phyloP scores from a whole-genome alignment of 1,284 basidiomycete genomes.

The Cutaneotrichosporon dermatis region DNA sequence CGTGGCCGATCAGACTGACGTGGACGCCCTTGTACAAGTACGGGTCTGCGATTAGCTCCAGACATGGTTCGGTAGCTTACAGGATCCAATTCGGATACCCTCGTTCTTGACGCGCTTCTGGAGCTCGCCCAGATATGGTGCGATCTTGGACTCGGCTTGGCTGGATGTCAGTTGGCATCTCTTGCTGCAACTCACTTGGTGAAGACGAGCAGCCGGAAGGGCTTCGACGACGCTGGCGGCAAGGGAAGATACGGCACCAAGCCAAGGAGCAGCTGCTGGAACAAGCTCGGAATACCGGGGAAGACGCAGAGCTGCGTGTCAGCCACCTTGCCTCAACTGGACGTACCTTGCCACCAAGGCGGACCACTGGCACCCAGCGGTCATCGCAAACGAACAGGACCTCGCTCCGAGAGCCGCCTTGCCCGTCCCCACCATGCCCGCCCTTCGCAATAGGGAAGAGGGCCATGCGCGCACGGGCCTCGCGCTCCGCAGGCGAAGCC shows the following conservation, averaged over 20 bases:
- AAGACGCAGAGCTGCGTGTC: slow-evolving; percentile 65
- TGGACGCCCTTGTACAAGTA: slow-evolving; percentile 54
- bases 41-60: slow-evolving; percentile 51
- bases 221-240: slow-evolving; percentile 64
- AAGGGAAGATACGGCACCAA: slow-evolving; percentile 70
- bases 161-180: slow-evolving; percentile 47
- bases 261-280: slow-evolving; percentile 70
- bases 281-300: slow-evolving; percentile 83
- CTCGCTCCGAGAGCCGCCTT: slow-evolving; percentile 56
- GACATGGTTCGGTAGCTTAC: slow-evolving; percentile 29
- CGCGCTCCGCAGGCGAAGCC: slow-evolving; percentile 65
- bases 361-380: slow-evolving; percentile 83
- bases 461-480: slow-evolving; percentile 75
- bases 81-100: slow-evolving; percentile 78
- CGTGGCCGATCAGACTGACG: slow-evolving; percentile 74
- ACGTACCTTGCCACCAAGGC: slow-evolving; percentile 64
- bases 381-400: slow-evolving; percentile 67
- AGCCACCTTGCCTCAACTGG: background rate
- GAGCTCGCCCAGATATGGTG: slow-evolving; percentile 76
- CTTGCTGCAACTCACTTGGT: slow-evolving; percentile 59
- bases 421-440: slow-evolving; percentile 18
- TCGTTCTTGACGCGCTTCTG: slow-evolving; percentile 69
- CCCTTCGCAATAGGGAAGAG: slow-evolving; percentile 59
- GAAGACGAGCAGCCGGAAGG: slow-evolving; percentile 69
- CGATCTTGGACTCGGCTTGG: slow-evolving; percentile 78